A percentile compares a stretch with the other conserved stretches of the same genome.
phyloP scores from a whole-genome alignment of 225 moss, liverwort and hornwort species.

The Sphagnum tenellum region DNA sequence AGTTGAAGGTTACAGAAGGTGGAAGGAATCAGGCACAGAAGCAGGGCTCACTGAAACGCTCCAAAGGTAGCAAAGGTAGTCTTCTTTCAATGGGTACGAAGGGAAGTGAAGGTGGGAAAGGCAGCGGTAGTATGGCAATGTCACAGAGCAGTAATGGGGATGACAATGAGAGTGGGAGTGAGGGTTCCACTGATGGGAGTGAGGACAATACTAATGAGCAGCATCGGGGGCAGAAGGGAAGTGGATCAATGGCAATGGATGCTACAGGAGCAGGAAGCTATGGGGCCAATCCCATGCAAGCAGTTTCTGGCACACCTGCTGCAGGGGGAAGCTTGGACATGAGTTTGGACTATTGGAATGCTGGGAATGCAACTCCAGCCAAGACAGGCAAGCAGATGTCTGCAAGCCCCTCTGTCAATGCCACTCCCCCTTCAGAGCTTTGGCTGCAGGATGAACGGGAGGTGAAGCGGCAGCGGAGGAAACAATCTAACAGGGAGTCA shows the following conservation, averaged over 20 bases:
- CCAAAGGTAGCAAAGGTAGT: constrained; percentile 51
- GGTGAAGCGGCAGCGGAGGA: constrained; percentile 84
- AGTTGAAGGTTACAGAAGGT: constrained; percentile 8
- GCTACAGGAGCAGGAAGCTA: constrained; percentile 38
- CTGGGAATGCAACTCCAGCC: constrained; percentile 29
- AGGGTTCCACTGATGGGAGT: constrained; percentile 41
- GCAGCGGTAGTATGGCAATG: constrained; percentile 17
- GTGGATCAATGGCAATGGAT: constrained; percentile 56
- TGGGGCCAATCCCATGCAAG: constrained; percentile 29
- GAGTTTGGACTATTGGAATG: constrained; percentile 67
- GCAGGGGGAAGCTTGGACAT: constrained; percentile 53
- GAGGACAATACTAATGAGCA: constrained; percentile 48
- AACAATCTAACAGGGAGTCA: constrained; percentile 92
- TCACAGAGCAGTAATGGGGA: constrained; percentile 51
- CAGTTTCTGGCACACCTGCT: constrained; percentile 16
- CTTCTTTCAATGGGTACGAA: constrained; percentile 28
- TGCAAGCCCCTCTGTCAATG: constrained; percentile 39
- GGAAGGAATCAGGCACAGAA: constrained; percentile 6
- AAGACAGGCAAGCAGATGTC: constrained; percentile 45
- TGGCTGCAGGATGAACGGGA: constrained; percentile 81
- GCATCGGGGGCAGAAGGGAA: constrained; percentile 30
- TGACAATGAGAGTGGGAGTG: constrained; percentile 43
- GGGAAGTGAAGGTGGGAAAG: constrained; percentile 17
- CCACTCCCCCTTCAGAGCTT: constrained; percentile 30
- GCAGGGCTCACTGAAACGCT: constrained; percentile 33